These are phyloP conservation scores for Lipomyces sp. DNA, from an alignment of 805 yeast genomes.

Conservation along the genomic window DNA sequence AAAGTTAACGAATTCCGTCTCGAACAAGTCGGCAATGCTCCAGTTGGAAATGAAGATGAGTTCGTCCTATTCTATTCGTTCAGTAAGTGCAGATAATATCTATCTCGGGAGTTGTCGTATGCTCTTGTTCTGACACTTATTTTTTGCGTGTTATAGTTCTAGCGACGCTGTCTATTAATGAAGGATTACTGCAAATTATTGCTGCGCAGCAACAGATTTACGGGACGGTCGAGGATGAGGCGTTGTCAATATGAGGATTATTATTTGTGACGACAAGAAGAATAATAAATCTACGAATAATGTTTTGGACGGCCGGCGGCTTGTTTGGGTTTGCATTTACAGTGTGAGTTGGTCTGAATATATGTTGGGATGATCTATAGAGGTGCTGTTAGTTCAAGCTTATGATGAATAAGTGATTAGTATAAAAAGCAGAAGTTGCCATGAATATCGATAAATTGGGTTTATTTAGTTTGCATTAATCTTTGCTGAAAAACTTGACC, in stretches of 20 bases:
- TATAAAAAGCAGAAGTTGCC: no score
- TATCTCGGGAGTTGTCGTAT: neutral
- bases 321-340: neutral
- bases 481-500: no score
- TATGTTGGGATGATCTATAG: no score
- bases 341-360: no score
- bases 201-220: constrained; percentile 59
- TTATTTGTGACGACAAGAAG: neutral
- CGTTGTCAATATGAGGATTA: constrained; percentile 52
- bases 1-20: constrained; percentile 65
- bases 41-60: constrained; percentile 63
- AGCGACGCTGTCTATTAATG: constrained; percentile 69
- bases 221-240: constrained; percentile 69
- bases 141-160: constrained; percentile 46
- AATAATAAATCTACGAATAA: neutral
- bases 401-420: no score
- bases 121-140: neutral
- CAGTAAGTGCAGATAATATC: constrained; percentile 37
- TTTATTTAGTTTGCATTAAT: no score
- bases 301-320: neutral
- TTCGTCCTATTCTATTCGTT: constrained; percentile 78
- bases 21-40: constrained; percentile 42
- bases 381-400: no score
- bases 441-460: no score
- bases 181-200: constrained; percentile 65